Evolutionary conservation across 192 early-diverging fungal genomes (phyloP).

Genomic region (Podila epigama): DNA sequence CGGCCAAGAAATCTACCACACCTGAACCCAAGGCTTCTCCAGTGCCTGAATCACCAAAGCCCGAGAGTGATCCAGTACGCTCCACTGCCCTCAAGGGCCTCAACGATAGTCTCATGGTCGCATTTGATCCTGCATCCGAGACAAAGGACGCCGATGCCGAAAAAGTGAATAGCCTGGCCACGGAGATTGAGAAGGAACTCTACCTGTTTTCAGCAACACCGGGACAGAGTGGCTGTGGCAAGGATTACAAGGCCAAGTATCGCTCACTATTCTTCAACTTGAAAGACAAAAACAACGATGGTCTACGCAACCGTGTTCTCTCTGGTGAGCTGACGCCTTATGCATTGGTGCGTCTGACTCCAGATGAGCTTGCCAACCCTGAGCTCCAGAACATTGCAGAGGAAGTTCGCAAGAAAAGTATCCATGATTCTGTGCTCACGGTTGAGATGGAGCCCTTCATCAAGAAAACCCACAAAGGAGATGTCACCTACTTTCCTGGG

Average conservation of each 20-base stretch:
- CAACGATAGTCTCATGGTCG: slow-evolving; percentile 42
- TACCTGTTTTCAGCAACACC: slow-evolving; percentile 55
- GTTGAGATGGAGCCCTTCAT: slow-evolving; percentile 60
- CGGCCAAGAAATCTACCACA: slow-evolving; percentile 13
- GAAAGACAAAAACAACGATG: slow-evolving; percentile 81
- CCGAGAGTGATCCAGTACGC: slow-evolving; percentile 53
- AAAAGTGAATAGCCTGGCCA: slow-evolving; percentile 46
- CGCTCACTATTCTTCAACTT: slow-evolving; percentile 84
- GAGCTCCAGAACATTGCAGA: slow-evolving; percentile 67
- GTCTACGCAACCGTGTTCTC: slow-evolving; percentile 68
- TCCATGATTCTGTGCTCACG: slow-evolving; percentile 63
- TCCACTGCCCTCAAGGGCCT: slow-evolving; percentile 58
- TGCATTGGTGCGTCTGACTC: slow-evolving; percentile 79
- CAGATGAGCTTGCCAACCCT: slow-evolving; percentile 91
- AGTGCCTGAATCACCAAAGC: slow-evolving; percentile 17
- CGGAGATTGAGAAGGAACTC: slow-evolving; percentile 58
- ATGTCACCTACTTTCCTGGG: slow-evolving; percentile 56
- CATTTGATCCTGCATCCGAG: slow-evolving; percentile 9
- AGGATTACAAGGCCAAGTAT: slow-evolving; percentile 79
- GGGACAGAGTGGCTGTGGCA: slow-evolving; percentile 52
- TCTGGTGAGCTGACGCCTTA: slow-evolving; percentile 67
- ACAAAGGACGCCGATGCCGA: slow-evolving; percentile 20
- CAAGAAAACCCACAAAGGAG: slow-evolving; percentile 70
- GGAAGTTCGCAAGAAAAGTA: slow-evolving; percentile 59
- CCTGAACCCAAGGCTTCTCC: slow-evolving; percentile 1